Evolutionary conservation across 208 protist species (phyloP), one percentile per base, ranked within the genome.

Genomic region (Leishmania amazonensis): DNA sequence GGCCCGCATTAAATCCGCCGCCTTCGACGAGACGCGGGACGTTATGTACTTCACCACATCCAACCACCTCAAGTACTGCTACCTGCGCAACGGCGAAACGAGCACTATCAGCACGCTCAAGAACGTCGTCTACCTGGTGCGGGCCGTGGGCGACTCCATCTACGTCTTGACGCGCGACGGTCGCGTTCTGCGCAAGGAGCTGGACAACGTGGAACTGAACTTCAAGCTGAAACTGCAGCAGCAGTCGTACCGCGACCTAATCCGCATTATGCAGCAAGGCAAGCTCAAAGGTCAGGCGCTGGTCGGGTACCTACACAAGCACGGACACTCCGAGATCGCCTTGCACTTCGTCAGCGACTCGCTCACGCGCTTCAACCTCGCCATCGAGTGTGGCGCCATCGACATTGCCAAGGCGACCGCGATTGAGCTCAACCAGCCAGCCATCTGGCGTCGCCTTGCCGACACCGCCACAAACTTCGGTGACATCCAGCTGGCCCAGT

Each of bases 31-130:
- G 76, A 89, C 87, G 68, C 90, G 98, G 80, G 95, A 99, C 53
- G 94, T 99, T 9, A 98, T 99, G 60, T 97, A 99, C 76, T 99
- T 99, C 90, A 99, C 97, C 24, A 99, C 99, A 5, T 88, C 94
- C 1, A 99, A 98, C 88, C 99, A 99, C 87, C 94, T 99, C 71
- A 99, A 99, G 85, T 99, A 99, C 89, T 96, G 93, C 85, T 92
- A 90, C 83, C 75, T 96, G 57, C 86, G 85, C 72, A 98, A 87
- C 81, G 98, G 98, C 45, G 99, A 99, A 83, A 93, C 80, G 49
- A 99, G 99, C 72, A 99, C 99, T 53, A 99, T 99, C 88, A 93
- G 96, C 64, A 99, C 99, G 2, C 86, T 99, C 8, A 94, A 99
- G n/a, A 88, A 90, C 47, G 96, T 98, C 2, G 89, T 99, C 40